Evolutionary conservation across 2,329 filamentous ascomycete species (phyloP), one percentile per base, ranked within the genome.

Genomic region (Fusarium duplospermum): DNA sequence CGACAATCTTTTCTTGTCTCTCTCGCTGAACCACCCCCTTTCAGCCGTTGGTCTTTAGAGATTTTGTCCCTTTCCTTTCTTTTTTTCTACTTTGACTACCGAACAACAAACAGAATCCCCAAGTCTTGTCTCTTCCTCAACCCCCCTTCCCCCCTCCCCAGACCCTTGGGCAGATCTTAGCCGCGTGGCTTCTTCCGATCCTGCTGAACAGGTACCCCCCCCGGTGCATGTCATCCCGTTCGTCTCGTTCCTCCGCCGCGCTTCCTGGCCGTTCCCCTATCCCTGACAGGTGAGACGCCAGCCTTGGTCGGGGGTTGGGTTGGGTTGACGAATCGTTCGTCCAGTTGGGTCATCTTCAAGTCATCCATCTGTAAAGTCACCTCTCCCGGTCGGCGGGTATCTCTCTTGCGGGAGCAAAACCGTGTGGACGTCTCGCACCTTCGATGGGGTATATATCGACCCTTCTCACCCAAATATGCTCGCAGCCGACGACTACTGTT

Each of bases 391-490:
- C 14, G 36, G 45, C 10, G 52, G 20, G 50, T 16, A 64, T 62
- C 24, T 47, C 24, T 36, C 56, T 40, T 11, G 22, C n/a, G n/a
- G 33, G 36, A 35, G 36, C 33, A 47, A 20, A 20, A 38, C 6
- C 45, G 45, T 50, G 45, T 50, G 45, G 45, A 50, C 45, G 16
- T 52, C 14, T 27, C 50, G 20, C 31, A 38, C 29, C 29, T 50
- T 50, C 24, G 20, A 67, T 36, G 42, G 60, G 24, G 36, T 50
- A 62, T 38, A 63, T 64, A 62, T 68, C 50, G 10, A 58, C 13
- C n/a, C 24, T 56, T 24, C 33, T 36, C 45, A 20, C 54, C 64
- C 42, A 29, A 66, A 58, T 16, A 75, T 75, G 70, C 22, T 66
- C 11, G 36, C 35, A 50, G 40, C 54, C 10, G 18, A 50, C 35